phyloP scores from a whole-genome alignment of 2,329 filamentous ascomycete species.

The Talaromyces sp. region DNA sequence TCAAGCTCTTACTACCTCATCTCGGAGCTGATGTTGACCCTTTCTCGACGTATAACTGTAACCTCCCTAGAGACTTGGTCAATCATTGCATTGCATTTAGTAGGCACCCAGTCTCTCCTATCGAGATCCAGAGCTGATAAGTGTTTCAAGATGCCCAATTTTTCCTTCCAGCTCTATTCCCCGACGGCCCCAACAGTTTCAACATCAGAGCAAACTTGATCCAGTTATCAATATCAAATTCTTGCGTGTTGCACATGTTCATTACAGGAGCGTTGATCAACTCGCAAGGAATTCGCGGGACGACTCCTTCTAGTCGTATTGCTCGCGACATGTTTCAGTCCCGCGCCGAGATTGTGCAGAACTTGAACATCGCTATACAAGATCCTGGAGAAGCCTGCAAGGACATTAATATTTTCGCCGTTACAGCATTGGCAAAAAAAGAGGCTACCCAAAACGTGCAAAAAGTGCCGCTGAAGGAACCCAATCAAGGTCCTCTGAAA shows the following conservation, averaged over 20 bases:
- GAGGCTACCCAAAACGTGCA: neutral
- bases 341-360: neutral
- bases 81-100: conserved; percentile 4
- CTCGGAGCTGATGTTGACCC: neutral
- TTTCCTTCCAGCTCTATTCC: neutral
- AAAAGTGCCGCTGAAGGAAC: neutral
- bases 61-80: neutral
- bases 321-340: neutral
- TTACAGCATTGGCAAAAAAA: neutral
- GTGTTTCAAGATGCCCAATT: neutral
- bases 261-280: neutral
- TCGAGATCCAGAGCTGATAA: neutral
- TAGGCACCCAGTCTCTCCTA: neutral
- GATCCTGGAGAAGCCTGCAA: neutral
- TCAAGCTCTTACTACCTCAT: neutral
- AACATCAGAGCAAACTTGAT: neutral
- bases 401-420: conserved; percentile 1
- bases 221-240: neutral
- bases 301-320: neutral
- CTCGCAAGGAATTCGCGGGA: neutral
- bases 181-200: neutral
- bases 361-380: neutral
- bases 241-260: neutral
- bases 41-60: neutral
- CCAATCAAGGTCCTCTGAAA: neutral